A percentile compares a stretch with the other conserved stretches of the same genome.
phyloP scores from a whole-genome alignment of 2,329 filamentous ascomycete species.

The Hymenoscyphus repandus region DNA sequence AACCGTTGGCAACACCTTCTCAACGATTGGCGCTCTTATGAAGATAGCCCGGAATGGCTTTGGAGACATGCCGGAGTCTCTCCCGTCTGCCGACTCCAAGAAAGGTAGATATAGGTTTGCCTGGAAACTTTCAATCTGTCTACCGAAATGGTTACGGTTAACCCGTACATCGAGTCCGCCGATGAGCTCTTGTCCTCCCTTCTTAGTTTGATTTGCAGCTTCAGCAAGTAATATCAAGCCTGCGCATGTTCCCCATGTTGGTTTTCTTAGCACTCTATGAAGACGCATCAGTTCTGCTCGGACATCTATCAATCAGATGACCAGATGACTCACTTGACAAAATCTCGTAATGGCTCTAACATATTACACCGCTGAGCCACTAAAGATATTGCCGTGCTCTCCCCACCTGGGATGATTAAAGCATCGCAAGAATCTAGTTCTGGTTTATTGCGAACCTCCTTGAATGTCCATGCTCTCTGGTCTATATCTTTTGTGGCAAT shows the following conservation, averaged over 20 bases:
- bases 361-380: constrained; percentile 78
- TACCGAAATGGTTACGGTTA: constrained; percentile 90
- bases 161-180: constrained; percentile 88
- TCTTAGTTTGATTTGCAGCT: constrained; percentile 81
- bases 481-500: constrained; percentile 31
- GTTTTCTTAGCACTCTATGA: constrained; percentile 64
- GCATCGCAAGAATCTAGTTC: constrained; percentile 73
- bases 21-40: constrained; percentile 90
- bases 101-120: constrained; percentile 70
- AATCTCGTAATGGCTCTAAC: constrained; percentile 77
- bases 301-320: constrained; percentile 16
- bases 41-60: constrained; percentile 78
- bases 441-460: constrained; percentile 71
- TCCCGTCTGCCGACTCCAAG: constrained; percentile 36
- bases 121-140: constrained; percentile 89
- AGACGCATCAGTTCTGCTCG: background rate
- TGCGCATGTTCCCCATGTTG: constrained; percentile 94
- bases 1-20: constrained; percentile 59
- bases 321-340: constrained; percentile 70
- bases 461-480: constrained; percentile 41
- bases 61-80: constrained; percentile 20
- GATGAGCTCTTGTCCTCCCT: constrained; percentile 87
- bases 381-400: constrained; percentile 89
- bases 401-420: constrained; percentile 86
- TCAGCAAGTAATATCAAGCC: constrained; percentile 88